Conservation (phyloP, 176 grass and related monocot species). For the Aegilops longissima region DNA sequence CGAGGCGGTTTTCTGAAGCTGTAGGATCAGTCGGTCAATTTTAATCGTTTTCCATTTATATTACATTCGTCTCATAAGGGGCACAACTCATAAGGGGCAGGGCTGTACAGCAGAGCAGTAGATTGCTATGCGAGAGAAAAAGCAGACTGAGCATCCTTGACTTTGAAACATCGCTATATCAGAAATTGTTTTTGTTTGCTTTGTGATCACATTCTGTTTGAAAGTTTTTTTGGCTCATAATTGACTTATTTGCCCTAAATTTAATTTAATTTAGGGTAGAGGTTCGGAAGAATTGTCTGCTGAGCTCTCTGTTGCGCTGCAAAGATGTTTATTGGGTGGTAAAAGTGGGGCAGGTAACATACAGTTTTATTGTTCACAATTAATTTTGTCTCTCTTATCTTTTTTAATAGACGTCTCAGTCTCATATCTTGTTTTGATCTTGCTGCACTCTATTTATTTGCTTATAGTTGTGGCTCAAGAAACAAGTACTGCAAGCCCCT, state of each 20-base stretch:
- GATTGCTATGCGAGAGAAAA: neutral
- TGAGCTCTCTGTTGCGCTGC: conserved; percentile 70
- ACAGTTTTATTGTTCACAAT: conserved; percentile 9
- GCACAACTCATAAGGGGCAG: neutral
- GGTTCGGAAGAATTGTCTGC: conserved; percentile 83
- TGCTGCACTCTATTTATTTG: neutral
- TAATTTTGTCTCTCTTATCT: neutral
- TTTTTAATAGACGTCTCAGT: neutral
- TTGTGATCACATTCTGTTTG: neutral
- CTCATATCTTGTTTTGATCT: neutral
- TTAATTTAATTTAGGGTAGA: conserved; percentile 59
- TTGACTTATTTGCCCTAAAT: conserved; percentile 30
- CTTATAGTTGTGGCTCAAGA: neutral
- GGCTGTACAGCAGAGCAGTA: neutral
- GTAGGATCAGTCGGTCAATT: no score
- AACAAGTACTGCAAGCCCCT: neutral
- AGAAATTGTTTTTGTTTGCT: neutral
- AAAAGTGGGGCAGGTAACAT: conserved; percentile 82
- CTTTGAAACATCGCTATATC: neutral
- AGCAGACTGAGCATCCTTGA: neutral
- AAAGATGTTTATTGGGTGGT: conserved; percentile 90
- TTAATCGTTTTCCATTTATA: no score
- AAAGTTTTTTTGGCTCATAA: conserved; percentile 13
- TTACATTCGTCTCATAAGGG: no score
- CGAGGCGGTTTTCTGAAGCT: no score